phyloP scores from a whole-genome alignment of 768 basidiomycete species.

The Rhodotorula paludigena region DNA sequence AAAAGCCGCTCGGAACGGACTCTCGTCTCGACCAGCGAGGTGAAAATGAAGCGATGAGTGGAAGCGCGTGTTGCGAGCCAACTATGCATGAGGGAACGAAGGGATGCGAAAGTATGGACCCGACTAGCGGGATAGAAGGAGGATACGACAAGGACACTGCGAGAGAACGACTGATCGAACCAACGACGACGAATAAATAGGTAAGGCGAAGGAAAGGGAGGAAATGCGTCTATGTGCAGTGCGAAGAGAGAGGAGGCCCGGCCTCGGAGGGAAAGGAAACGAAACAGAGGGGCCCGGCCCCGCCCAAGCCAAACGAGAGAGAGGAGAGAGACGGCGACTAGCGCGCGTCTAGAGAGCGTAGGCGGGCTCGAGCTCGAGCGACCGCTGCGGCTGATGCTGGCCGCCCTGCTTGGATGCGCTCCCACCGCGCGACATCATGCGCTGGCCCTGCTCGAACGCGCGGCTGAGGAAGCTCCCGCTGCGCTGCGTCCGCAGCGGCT shows the following conservation, averaged over 20 bases:
- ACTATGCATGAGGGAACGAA: too few relatives aligned
- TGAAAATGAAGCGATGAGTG: too few relatives aligned
- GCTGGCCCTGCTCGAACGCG: conserved; percentile 30
- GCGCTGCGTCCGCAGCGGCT: conserved; percentile 24
- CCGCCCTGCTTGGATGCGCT: neutral
- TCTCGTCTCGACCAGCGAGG: too few relatives aligned
- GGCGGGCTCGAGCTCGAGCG: conserved; percentile 2
- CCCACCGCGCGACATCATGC: conserved; percentile 5
- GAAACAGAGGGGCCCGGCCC: neutral
- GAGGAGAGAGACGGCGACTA: neutral
- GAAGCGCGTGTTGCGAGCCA: too few relatives aligned
- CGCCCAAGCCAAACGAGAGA: neutral
- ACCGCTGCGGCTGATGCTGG: too few relatives aligned
- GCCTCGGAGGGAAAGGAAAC: neutral
- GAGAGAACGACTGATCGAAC: neutral
- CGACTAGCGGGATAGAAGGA: neutral
- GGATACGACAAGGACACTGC: neutral
- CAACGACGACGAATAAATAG: neutral
- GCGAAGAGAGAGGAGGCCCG: neutral
- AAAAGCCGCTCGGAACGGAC: too few relatives aligned
- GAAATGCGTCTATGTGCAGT: neutral
- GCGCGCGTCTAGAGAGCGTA: neutral
- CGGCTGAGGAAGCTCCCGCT: conserved; percentile 27
- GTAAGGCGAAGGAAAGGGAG: neutral
- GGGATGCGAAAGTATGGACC: too few relatives aligned